phyloP scores from a whole-genome alignment of 768 basidiomycete species.

The Fomitopsis pulvina region DNA sequence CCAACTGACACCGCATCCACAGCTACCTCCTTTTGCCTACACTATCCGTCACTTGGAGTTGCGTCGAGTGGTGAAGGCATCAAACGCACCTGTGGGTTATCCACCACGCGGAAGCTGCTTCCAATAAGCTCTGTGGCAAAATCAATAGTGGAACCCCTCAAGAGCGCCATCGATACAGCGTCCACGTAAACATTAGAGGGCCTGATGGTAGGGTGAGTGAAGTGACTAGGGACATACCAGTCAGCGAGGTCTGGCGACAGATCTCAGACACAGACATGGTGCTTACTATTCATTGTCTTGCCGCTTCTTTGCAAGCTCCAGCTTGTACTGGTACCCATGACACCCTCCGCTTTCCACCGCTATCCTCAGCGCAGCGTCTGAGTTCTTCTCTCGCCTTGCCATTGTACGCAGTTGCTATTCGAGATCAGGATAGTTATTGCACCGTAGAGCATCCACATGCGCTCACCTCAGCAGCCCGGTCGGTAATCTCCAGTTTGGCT shows the following conservation, averaged over 20 bases:
- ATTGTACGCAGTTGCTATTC: conserved; percentile 75
- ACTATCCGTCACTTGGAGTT: neutral
- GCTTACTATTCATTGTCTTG: conserved; percentile 85
- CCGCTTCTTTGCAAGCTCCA: conserved; percentile 63
- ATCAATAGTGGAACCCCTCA: conserved; percentile 88
- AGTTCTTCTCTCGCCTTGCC: conserved; percentile 54
- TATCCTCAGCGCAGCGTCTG: conserved; percentile 67
- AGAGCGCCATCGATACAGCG: conserved; percentile 71
- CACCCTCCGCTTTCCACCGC: conserved; percentile 92
- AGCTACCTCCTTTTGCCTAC: conserved; percentile 78
- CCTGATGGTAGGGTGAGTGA: conserved; percentile 62
- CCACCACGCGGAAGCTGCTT: conserved; percentile 73
- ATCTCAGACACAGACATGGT: conserved; percentile 25
- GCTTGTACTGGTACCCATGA: conserved; percentile 95
- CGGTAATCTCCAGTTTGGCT: conserved; percentile 54
- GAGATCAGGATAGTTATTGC: no score
- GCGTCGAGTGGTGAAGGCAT: neutral
- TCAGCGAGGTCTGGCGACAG: neutral
- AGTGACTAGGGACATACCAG: conserved; percentile 39
- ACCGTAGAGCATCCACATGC: neutral
- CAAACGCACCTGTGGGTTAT: conserved; percentile 59
- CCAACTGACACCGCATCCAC: conserved; percentile 97
- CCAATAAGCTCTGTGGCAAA: conserved; percentile 95
- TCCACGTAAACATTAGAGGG: conserved; percentile 82
- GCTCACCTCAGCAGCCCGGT: conserved; percentile 69